phyloP scores from a whole-genome alignment of 768 basidiomycete genomes.

The Panellus pusillus region DNA sequence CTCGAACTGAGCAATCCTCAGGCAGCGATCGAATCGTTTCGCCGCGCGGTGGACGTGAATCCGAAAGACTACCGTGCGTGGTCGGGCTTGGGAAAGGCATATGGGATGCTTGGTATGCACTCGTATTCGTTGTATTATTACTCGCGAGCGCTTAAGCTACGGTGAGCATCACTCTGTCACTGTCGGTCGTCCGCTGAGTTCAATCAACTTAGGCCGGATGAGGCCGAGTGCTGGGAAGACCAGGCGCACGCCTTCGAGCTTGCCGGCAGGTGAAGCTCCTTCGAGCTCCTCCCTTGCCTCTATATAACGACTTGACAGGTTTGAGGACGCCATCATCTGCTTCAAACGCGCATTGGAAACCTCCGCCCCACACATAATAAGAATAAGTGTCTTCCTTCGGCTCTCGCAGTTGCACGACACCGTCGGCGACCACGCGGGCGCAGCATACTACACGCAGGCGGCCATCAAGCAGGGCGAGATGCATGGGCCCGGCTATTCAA shows the following conservation, averaged over 20 bases:
- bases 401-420: slow-evolving; percentile 51
- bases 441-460: slow-evolving; percentile 56
- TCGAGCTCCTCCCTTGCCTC: too few species aligned
- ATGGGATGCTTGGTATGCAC: slow-evolving; percentile 75
- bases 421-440: slow-evolving; percentile 44
- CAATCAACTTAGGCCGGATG: slow-evolving; percentile 54
- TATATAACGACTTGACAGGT: neutral
- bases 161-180: slow-evolving; percentile 28
- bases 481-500: slow-evolving; percentile 25
- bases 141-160: slow-evolving; percentile 43
- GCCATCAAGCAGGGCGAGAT: slow-evolving; percentile 33
- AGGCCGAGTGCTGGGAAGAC: slow-evolving; percentile 76
- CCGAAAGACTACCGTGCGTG: slow-evolving; percentile 81
- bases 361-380: slow-evolving; percentile 49
- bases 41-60: slow-evolving; percentile 78
- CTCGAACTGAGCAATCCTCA: slow-evolving; percentile 83
- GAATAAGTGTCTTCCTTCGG: slow-evolving; percentile 45
- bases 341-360: slow-evolving; percentile 16
- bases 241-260: slow-evolving; percentile 71
- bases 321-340: slow-evolving; percentile 13
- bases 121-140: slow-evolving; percentile 72
- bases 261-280: slow-evolving; percentile 47
- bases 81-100: slow-evolving; percentile 83
- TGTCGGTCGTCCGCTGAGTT: slow-evolving; percentile 33
- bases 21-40: slow-evolving; percentile 80